These are phyloP conservation scores for Prunus persica DNA, from an alignment of 306 rosid genomes.

Conservation along the genomic window DNA sequence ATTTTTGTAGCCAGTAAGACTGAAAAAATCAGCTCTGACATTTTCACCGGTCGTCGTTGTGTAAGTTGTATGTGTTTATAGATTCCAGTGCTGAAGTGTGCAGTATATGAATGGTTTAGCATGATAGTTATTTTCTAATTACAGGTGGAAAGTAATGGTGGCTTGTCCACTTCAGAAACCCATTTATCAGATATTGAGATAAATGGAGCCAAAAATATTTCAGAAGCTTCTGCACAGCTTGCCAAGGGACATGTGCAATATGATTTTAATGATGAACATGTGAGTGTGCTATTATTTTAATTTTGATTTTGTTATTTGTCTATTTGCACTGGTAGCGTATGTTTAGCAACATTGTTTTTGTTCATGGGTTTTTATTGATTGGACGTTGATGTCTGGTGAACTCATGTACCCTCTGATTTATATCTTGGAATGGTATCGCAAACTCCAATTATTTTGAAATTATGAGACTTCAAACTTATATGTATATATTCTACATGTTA, in stretches of 20 bases:
- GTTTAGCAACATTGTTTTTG: not conserved
- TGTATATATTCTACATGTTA: not conserved
- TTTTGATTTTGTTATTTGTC: not conserved
- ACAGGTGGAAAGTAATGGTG: constrained; percentile 61
- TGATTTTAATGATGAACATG: constrained; percentile 86
- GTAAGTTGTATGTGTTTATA: constrained; percentile 99
- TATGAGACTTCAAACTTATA: not conserved
- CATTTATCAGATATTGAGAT: constrained; percentile 35
- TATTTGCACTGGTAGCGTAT: not conserved
- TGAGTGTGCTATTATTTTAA: constrained; percentile 14
- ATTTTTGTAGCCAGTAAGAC: constrained; percentile 26
- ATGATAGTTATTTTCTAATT: constrained; percentile 41
- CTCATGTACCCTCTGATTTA: not conserved
- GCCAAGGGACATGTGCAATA: constrained; percentile 36
- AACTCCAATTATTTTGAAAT: not conserved
- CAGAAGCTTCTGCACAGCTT: constrained; percentile 32
- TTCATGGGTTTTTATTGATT: constrained; percentile 2
- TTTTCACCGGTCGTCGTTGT: constrained; percentile 76
- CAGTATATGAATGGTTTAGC: constrained; percentile 41
- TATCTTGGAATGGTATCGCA: not conserved
- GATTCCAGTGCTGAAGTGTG: constrained; percentile 41
- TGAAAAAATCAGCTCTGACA: constrained; percentile 31
- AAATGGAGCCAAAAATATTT: constrained; percentile 34
- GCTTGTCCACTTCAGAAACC: constrained; percentile 27
- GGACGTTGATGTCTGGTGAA: not conserved